Conservation (phyloP, 2,329 filamentous ascomycete genomes). For the Aschersonia sp. region DNA sequence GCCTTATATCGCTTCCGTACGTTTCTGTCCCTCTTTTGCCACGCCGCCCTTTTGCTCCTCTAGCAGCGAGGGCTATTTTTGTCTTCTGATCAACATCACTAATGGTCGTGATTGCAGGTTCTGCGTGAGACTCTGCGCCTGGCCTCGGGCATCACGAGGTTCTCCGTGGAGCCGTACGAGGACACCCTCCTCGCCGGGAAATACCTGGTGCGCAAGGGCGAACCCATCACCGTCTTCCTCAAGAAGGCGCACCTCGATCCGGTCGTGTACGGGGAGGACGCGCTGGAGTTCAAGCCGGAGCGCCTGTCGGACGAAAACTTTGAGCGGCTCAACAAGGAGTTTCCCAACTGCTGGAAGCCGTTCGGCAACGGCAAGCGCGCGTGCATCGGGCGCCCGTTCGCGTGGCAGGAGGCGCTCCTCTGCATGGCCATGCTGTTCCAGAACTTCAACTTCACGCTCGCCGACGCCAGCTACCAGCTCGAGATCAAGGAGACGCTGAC, state of each 20-base stretch:
- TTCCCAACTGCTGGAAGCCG: slow-evolving; percentile 52
- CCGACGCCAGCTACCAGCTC: slow-evolving; percentile 45
- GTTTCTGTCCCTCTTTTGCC: too few relatives aligned
- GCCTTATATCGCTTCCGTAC: slow-evolving; percentile 46
- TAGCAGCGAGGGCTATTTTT: too few relatives aligned
- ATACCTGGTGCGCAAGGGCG: slow-evolving; percentile 39
- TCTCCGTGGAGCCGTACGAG: slow-evolving; percentile 38
- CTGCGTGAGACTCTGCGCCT: slow-evolving; percentile 53
- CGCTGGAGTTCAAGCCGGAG: slow-evolving; percentile 52
- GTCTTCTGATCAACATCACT: neutral
- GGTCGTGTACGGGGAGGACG: slow-evolving; percentile 49
- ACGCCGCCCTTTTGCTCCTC: neutral
- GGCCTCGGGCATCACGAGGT: slow-evolving; percentile 42
- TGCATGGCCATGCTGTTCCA: slow-evolving; percentile 50
- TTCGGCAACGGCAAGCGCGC: slow-evolving; percentile 59
- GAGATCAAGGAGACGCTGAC: slow-evolving; percentile 42
- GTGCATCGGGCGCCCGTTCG: slow-evolving; percentile 61
- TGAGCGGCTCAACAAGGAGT: slow-evolving; percentile 42
- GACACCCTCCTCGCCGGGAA: slow-evolving; percentile 44
- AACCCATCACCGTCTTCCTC: slow-evolving; percentile 34
- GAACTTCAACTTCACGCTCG: slow-evolving; percentile 53
- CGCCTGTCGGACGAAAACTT: slow-evolving; percentile 59
- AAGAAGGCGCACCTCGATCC: slow-evolving; percentile 46
- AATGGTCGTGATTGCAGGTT: slow-evolving; percentile 14
- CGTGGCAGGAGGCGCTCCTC: slow-evolving; percentile 57